A percentile compares a stretch with the other conserved stretches of the same genome.
These are phyloP conservation scores for Globisporangium abappressorium DNA, from an alignment of 352 stramenopile species.

Conservation along the genomic window DNA sequence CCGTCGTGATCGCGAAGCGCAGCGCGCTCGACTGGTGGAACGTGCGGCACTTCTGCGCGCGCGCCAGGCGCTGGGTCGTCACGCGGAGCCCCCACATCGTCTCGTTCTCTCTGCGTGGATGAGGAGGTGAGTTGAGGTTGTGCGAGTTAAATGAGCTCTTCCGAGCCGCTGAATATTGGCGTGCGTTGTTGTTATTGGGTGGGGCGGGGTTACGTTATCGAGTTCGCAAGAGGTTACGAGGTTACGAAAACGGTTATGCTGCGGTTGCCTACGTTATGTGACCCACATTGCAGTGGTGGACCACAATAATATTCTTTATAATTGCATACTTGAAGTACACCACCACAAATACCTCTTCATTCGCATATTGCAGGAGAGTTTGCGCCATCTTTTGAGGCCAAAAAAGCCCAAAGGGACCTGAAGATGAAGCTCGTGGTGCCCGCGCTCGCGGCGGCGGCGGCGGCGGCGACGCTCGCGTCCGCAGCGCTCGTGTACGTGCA, in stretches of 20 bases:
- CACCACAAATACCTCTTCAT: neutral
- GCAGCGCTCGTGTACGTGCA: neutral
- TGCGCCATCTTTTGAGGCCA: slow-evolving; percentile 1
- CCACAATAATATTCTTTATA: neutral
- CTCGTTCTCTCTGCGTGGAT: neutral
- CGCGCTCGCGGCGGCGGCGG: slow-evolving; percentile 1
- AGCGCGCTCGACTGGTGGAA: slow-evolving; percentile 41
- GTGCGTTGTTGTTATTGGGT: neutral
- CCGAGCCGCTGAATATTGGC: slow-evolving; percentile 1
- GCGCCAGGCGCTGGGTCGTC: slow-evolving; percentile 10
- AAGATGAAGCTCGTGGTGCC: slow-evolving; percentile 10
- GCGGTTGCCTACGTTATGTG: neutral
- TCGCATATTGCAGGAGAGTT: neutral
- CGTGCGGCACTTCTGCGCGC: slow-evolving; percentile 19
- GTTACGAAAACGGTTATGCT: neutral
- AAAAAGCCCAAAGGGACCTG: neutral
- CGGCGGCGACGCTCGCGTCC: slow-evolving; percentile 7
- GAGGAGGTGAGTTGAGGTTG: slow-evolving; percentile 3
- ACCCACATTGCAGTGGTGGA: neutral
- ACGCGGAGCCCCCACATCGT: slow-evolving; percentile 21
- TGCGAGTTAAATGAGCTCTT: slow-evolving; percentile 12
- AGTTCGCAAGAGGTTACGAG: neutral
- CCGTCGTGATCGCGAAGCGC: slow-evolving; percentile 55
- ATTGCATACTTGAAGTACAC: neutral
- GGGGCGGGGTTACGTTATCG: neutral